Conservation (phyloP, 2,329 filamentous ascomycete species). For the Pezicula radicicola region DNA sequence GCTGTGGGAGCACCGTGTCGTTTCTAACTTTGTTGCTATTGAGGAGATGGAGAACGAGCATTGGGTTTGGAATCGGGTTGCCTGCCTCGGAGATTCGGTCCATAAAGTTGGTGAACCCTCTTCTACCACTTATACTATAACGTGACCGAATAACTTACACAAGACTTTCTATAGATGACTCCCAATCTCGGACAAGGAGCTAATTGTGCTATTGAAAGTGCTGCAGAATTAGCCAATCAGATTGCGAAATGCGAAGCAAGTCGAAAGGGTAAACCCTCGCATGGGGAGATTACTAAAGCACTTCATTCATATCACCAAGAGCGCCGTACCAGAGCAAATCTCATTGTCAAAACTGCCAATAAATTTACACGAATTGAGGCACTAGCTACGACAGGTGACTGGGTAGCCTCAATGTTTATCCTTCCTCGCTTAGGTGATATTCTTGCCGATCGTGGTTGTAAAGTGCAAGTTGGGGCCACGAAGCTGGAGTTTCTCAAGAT, state of each 20-base stretch:
- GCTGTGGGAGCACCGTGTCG: neutral
- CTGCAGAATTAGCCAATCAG: conserved; percentile 5
- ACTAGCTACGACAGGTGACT: no score
- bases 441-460: no score
- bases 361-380: no score
- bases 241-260: neutral
- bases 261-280: neutral
- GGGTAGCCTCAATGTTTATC: no score
- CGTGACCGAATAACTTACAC: neutral
- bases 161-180: conserved; percentile 4
- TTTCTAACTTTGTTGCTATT: neutral
- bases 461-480: no score
- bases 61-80: conserved; percentile 4
- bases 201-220: conserved; percentile 8
- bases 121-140: neutral
- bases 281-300: neutral
- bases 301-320: neutral
- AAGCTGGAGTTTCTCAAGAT: no score
- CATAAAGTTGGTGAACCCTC: conserved; percentile 1
- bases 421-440: no score
- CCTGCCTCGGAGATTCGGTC: conserved; percentile 5
- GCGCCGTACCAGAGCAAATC: no score
- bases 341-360: no score
- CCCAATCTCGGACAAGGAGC: conserved; percentile 5
- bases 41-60: conserved; percentile 2